Conservation (phyloP, 352 stramenopile species). For the Phytophthora ohioensis region DNA sequence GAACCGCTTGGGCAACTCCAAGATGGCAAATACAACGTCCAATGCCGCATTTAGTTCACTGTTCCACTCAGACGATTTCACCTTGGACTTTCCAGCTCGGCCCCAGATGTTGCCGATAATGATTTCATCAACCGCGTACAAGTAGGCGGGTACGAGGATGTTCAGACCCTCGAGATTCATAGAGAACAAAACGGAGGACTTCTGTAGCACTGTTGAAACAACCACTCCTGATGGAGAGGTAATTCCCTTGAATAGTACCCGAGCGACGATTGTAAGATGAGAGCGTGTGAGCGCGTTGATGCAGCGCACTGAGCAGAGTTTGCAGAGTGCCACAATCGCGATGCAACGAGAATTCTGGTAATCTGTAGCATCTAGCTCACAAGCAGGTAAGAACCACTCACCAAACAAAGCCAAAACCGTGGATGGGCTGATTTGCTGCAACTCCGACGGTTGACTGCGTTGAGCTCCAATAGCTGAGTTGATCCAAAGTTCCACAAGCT, state of each 20-base stretch:
- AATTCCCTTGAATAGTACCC: constrained; percentile 82
- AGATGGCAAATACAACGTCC: constrained; percentile 80
- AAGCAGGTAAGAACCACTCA: constrained; percentile 89
- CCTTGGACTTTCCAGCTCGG: constrained; percentile 69
- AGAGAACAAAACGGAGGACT: constrained; percentile 78
- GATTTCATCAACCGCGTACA: constrained; percentile 85
- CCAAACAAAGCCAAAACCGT: constrained; percentile 87
- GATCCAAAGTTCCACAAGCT: constrained; percentile 85
- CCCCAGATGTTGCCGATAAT: constrained; percentile 87
- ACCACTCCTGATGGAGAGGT: constrained; percentile 77
- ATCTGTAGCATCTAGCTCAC: constrained; percentile 70
- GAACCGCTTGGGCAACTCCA: constrained; percentile 78
- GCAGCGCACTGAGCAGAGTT: constrained; percentile 76
- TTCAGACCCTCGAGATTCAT: constrained; percentile 84
- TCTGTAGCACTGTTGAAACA: constrained; percentile 83
- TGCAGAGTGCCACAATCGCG: constrained; percentile 82
- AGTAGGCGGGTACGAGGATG: constrained; percentile 79
- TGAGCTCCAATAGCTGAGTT: constrained; percentile 77
- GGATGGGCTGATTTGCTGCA: constrained; percentile 82
- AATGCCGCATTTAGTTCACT: constrained; percentile 81
- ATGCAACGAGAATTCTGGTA: constrained; percentile 84
- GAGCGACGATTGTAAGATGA: constrained; percentile 71
- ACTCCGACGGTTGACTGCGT: constrained; percentile 56
- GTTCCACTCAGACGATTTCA: constrained; percentile 82
- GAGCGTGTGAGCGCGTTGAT: constrained; percentile 65